Base-by-base conservation (phyloP, 2,329 filamentous ascomycete genomes). In the Pseudogymnoascus sp. region DNA sequence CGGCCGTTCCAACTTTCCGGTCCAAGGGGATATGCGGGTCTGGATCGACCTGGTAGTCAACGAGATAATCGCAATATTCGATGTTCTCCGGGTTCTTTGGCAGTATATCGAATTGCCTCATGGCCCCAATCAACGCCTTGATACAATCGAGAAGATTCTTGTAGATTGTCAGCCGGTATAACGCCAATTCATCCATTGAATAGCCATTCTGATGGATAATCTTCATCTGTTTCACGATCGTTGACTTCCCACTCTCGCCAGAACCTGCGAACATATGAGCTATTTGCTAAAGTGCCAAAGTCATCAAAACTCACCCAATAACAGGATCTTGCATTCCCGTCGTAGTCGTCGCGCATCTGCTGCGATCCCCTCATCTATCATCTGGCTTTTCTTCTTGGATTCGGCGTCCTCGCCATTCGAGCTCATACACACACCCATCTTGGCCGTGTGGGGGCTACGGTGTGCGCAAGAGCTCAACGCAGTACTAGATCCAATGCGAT, bases 171-270 rank as follows among this genome's bases (percentile, higher is more conserved):
- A 95, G 84, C 62, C 94, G 88, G 77, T 97, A 97, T 72, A 96
- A 87, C 69, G 88, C 88, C 57, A 97, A 81, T 74, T 99, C 94
- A 69, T 97, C 92, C 66, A 90, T 85, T 9, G 90, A 92, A 75
- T 99, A 99, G 63, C 94, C 94, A 76, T 96, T 96, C 69, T 97
- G 88, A 71, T 99, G 94, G 71, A 99, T 97, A 68, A 99, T 99
- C 77, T 97, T 99, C 94, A 99, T 99, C 80, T 99, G 94, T 76
- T 99, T 99, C 67, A 99, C 94, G 69, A 99, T 97, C 8, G 94
- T 99, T 61, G 94, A 97, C 76, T 99, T 99, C 67, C 94, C 94
- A 75, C 92, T 97, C 78, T 99, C 94, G 66, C 94, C 94, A 65
- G 94, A 97, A 66, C 94, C 94, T 96, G 72, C 13, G 8, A 28